These are phyloP conservation scores for Alternaria sp. DNA, from an alignment of 2,329 filamentous ascomycete genomes.

Conservation along the genomic window DNA sequence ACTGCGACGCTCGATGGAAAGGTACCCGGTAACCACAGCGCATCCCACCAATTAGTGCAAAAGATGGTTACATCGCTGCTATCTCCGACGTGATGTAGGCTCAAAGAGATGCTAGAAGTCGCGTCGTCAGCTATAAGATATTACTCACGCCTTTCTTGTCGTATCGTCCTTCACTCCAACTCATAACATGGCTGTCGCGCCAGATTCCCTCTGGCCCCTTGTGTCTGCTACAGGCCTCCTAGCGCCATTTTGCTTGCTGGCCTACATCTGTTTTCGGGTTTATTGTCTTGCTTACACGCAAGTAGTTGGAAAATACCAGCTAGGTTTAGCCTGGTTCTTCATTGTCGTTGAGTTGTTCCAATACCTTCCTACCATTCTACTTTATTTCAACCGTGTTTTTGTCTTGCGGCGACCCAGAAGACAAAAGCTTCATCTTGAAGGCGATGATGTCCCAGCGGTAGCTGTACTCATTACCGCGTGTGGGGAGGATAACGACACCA, in stretches of 20 bases:
- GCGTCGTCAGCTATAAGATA: not conserved
- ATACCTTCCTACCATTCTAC: not conserved
- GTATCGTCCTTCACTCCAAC: not conserved
- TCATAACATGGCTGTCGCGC: not conserved
- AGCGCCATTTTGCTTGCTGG: not conserved
- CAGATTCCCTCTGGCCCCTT: not conserved
- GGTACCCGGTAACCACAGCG: not conserved
- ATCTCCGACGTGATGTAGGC: not conserved
- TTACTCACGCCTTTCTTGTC: not conserved
- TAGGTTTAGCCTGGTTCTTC: constrained; percentile 1
- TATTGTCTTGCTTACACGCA: not conserved
- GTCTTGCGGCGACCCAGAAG: not conserved
- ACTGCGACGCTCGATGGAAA: not conserved
- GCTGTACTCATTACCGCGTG: constrained; percentile 58
- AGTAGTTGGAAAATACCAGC: not conserved
- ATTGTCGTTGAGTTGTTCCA: not conserved
- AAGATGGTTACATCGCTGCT: not conserved
- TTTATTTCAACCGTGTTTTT: not conserved
- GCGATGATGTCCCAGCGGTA: constrained; percentile 46
- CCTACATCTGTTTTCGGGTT: not conserved
- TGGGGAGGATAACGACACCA: constrained; percentile 54
- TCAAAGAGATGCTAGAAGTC: not conserved
- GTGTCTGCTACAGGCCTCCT: not conserved
- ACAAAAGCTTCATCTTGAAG: constrained; percentile 11
- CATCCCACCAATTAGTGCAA: not conserved